A percentile compares a stretch with the other conserved stretches of the same genome.
These are phyloP conservation scores for Perilla frutescens DNA, from an alignment of 257 asterid species.

Conservation along the genomic window DNA sequence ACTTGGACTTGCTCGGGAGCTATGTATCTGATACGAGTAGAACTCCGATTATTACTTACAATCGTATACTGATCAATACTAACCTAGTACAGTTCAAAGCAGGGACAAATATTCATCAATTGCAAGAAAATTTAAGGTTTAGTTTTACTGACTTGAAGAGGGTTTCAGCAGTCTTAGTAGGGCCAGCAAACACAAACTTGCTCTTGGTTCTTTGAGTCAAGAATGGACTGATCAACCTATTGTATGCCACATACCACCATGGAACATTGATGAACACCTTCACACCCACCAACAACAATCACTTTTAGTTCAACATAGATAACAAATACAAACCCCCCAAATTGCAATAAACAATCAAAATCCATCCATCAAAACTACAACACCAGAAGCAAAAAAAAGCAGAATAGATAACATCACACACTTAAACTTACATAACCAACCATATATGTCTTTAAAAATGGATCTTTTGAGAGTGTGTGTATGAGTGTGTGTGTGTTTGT, in stretches of 20 bases:
- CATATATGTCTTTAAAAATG: background rate
- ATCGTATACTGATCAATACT: background rate
- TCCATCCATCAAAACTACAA: too few species aligned
- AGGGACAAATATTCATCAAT: background rate
- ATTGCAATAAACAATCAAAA: too few species aligned
- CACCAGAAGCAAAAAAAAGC: background rate
- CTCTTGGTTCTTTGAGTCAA: conserved; percentile 93
- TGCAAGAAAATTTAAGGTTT: background rate
- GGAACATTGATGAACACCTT: conserved; percentile 97
- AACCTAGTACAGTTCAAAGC: background rate
- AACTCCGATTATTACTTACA: background rate
- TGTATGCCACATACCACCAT: conserved; percentile 97
- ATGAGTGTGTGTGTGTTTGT: background rate
- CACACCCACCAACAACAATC: conserved; percentile 27
- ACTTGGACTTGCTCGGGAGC: conserved; percentile 91
- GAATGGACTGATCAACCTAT: conserved; percentile 86
- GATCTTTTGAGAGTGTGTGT: background rate
- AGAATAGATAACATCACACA: background rate
- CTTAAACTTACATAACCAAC: background rate
- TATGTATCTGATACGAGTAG: conserved; percentile 60
- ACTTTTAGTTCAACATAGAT: background rate
- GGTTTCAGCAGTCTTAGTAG: conserved; percentile 83
- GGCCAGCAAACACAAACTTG: conserved; percentile 98
- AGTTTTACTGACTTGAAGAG: conserved; percentile 70
- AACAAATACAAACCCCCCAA: too few species aligned